phyloP scores from a whole-genome alignment of 1,284 basidiomycete genomes.

The Boletus semigastroideus region DNA sequence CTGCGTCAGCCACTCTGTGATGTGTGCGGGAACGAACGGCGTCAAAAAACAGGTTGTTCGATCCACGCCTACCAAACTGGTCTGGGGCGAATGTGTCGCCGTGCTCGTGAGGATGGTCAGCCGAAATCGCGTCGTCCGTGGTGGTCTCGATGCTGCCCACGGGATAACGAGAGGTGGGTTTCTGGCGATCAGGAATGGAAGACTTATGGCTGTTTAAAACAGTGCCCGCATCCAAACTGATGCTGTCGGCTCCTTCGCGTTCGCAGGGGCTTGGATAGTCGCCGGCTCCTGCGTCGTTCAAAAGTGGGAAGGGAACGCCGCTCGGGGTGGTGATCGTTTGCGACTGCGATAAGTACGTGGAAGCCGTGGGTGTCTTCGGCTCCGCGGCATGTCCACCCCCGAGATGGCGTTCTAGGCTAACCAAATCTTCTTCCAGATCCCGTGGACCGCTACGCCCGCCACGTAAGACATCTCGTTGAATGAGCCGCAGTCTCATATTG shows the following conservation, averaged over 20 bases:
- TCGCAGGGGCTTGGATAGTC: slow-evolving; percentile 26
- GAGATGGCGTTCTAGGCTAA: slow-evolving; percentile 30
- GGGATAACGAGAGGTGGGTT: slow-evolving; percentile 16
- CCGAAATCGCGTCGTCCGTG: slow-evolving; percentile 14
- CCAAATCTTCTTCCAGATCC: slow-evolving; percentile 33
- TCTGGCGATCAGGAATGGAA: slow-evolving; percentile 24
- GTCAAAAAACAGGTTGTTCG: slow-evolving; percentile 34
- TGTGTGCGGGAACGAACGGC: slow-evolving; percentile 30
- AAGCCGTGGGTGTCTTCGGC: slow-evolving; percentile 38
- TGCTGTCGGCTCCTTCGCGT: slow-evolving; percentile 20
- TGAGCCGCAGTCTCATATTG: slow-evolving; percentile 42
- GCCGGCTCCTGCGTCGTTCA: slow-evolving; percentile 28
- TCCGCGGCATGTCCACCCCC: slow-evolving; percentile 34
- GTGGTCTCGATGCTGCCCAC: slow-evolving; percentile 18
- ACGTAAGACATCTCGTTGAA: slow-evolving; percentile 22
- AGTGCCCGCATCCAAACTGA: slow-evolving; percentile 11
- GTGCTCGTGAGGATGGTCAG: slow-evolving; percentile 17
- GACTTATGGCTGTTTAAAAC: slow-evolving; percentile 12
- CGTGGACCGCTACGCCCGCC: slow-evolving; percentile 19
- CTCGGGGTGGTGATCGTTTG: slow-evolving; percentile 24
- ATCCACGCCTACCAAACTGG: slow-evolving; percentile 34
- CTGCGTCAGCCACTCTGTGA: slow-evolving; percentile 28
- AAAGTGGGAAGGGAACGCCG: slow-evolving; percentile 33
- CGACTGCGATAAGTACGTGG: slow-evolving; percentile 36
- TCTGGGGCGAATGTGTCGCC: slow-evolving; percentile 10